These are phyloP conservation scores for Aspergillus pseudotamarii DNA, from an alignment of 2,329 filamentous ascomycete species.

Conservation along the genomic window DNA sequence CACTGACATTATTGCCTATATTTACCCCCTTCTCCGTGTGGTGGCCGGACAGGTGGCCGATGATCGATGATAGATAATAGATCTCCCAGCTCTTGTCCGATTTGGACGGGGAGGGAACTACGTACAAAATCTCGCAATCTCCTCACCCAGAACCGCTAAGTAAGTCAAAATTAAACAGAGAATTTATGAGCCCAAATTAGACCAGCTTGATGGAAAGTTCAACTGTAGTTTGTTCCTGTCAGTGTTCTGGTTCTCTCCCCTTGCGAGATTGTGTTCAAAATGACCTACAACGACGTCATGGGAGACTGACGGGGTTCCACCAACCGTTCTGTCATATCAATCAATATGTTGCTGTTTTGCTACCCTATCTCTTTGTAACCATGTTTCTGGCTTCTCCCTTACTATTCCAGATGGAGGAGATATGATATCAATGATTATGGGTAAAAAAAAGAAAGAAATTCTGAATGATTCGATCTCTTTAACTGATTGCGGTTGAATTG, in stretches of 20 bases:
- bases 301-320: not conserved
- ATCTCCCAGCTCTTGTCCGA: not conserved
- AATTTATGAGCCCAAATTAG: not conserved
- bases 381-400: not conserved
- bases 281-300: not conserved
- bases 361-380: not conserved
- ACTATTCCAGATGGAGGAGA: not conserved
- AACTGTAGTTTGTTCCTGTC: not conserved
- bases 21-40: not conserved
- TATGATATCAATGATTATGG: not conserved
- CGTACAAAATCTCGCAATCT: not conserved
- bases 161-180: not conserved
- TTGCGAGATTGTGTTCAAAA: not conserved
- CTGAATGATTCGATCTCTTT: too few species aligned
- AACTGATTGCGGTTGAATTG: not conserved
- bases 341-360: not conserved
- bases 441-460: not conserved
- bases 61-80: not conserved
- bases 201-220: not conserved
- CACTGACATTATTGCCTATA: conserved; percentile 20
- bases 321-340: not conserved
- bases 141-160: not conserved
- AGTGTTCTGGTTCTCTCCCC: not conserved
- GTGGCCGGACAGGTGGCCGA: not conserved
- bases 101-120: not conserved